phyloP scores from a whole-genome alignment of 2,329 filamentous ascomycete species.

The Diaporthe sp. region DNA sequence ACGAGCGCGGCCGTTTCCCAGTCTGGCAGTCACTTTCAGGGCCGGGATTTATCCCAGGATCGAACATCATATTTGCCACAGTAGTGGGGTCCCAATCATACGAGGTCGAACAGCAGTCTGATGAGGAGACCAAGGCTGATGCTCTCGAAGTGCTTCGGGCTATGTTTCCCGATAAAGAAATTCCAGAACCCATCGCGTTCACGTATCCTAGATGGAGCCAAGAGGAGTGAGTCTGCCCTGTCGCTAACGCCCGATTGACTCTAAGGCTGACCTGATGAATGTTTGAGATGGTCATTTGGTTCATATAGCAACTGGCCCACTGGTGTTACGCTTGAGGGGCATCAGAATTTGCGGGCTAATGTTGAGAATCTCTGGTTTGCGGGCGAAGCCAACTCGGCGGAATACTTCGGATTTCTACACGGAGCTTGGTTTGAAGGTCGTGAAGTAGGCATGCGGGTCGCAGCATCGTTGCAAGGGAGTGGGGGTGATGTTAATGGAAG shows the following conservation, averaged over 20 bases:
- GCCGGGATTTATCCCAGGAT: not conserved
- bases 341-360: not conserved
- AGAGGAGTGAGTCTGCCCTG: not conserved
- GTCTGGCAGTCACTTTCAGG: slow-evolving; percentile 10
- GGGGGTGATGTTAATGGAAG: not conserved
- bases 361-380: not conserved
- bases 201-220: slow-evolving; percentile 14
- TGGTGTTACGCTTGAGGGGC: not conserved
- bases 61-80: not conserved
- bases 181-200: not conserved
- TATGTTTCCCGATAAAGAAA: slow-evolving; percentile 1
- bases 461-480: not conserved
- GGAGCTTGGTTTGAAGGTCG: slow-evolving; percentile 1
- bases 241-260: not conserved
- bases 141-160: not conserved
- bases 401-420: not conserved
- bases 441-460: slow-evolving; percentile 1
- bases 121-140: slow-evolving; percentile 1
- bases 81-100: not conserved
- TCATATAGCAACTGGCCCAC: slow-evolving; percentile 1
- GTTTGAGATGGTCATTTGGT: slow-evolving; percentile 1
- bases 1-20: not conserved
- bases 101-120: not conserved
- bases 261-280: not conserved
- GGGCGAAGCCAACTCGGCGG: slow-evolving; percentile 1